phyloP scores from a whole-genome alignment of 495 filamentous ascomycete species.

The Penicillium cataractarum region DNA sequence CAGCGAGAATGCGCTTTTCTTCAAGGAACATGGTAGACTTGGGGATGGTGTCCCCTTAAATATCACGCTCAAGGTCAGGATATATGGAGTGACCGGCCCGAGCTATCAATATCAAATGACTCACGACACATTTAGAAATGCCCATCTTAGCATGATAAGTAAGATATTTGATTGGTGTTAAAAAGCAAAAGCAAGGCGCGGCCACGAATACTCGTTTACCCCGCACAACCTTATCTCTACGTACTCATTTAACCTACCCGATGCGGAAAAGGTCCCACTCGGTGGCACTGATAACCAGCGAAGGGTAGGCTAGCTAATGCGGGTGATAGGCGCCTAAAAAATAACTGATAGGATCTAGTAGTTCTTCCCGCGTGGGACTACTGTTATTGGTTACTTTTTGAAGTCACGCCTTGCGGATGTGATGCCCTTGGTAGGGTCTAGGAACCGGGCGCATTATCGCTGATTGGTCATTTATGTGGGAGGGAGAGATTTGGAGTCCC shows the following conservation, averaged over 20 bases:
- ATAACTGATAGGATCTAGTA: background rate
- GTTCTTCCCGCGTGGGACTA: background rate
- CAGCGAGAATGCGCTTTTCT: no score
- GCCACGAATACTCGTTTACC: background rate
- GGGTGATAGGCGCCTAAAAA: background rate
- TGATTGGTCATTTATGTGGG: background rate
- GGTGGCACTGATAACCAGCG: background rate
- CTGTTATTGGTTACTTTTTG: background rate
- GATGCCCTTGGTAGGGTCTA: background rate
- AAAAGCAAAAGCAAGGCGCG: no score
- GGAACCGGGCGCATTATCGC: background rate
- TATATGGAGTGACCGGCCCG: background rate
- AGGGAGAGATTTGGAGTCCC: no score
- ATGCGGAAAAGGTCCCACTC: conserved; percentile 16
- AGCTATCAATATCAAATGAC: background rate
- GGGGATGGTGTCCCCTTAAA: background rate
- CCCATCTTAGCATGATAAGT: background rate
- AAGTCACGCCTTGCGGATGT: background rate
- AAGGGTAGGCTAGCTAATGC: background rate
- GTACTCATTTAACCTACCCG: conserved; percentile 21
- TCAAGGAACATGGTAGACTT: no score
- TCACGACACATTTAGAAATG: background rate
- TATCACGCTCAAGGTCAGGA: background rate
- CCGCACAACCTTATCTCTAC: conserved; percentile 21
- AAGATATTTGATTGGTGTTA: background rate